A percentile compares a stretch with the other conserved stretches of the same genome.
Evolutionary conservation across 306 rosid species (phyloP).

Genomic region (Mucuna pruriens): DNA sequence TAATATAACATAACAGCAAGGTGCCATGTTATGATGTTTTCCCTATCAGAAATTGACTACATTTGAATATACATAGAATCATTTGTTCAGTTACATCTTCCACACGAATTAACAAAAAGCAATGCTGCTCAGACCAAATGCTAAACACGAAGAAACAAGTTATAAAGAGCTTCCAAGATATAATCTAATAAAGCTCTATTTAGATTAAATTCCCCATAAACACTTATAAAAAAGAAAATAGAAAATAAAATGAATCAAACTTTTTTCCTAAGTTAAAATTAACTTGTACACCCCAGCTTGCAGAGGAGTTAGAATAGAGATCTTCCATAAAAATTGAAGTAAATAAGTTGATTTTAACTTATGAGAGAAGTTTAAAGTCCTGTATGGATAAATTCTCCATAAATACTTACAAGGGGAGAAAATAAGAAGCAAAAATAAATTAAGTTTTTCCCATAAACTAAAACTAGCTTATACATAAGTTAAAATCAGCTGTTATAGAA

Average conservation of each 20-base stretch:
- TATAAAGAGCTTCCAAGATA: background rate
- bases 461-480: too few species aligned
- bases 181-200: background rate
- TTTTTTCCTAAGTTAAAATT: background rate
- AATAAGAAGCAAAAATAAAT: too few species aligned
- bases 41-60: background rate
- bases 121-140: background rate
- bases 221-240: background rate
- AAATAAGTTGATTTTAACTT: background rate
- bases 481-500: too few species aligned
- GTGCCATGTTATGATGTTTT: background rate
- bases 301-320: background rate
- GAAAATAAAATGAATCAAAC: background rate
- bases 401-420: too few species aligned
- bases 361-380: background rate
- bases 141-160: background rate
- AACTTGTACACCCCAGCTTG: background rate
- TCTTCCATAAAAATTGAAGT: background rate
- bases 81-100: background rate
- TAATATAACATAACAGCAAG: background rate
- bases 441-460: too few species aligned
- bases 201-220: background rate
- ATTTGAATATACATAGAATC: background rate
- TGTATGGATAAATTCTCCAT: too few species aligned
- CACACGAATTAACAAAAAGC: background rate